Percentiles rank a stretch among this genome's conserved stretches.
Conservation (phyloP, 805 yeast genomes). For the Spencermartinsiella europaea region DNA sequence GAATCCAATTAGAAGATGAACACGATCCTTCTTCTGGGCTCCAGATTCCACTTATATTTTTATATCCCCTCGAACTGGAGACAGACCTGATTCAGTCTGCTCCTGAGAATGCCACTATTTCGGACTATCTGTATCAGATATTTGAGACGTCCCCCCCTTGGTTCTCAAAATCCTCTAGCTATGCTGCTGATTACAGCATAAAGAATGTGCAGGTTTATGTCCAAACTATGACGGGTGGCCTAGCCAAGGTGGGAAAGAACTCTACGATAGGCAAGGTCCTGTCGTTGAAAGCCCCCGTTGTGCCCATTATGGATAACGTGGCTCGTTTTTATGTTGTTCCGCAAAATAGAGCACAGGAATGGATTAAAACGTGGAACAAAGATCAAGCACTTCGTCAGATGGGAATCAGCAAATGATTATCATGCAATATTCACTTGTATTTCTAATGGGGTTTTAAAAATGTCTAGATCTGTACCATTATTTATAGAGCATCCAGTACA, state of each 20-base stretch:
- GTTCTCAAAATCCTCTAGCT: slow-evolving; percentile 52
- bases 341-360: slow-evolving; percentile 53
- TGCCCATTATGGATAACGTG: slow-evolving; percentile 73
- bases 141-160: slow-evolving; percentile 64
- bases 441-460: too few relatives aligned
- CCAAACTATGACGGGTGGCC: slow-evolving; percentile 80
- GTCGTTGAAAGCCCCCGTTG: slow-evolving; percentile 53
- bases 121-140: slow-evolving; percentile 55
- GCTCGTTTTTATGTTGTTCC: slow-evolving; percentile 77
- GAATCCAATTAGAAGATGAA: slow-evolving; percentile 25
- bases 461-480: too few relatives aligned
- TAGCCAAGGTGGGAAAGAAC: slow-evolving; percentile 79
- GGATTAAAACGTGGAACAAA: slow-evolving; percentile 46
- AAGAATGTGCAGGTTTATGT: slow-evolving; percentile 65
- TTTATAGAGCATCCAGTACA: too few relatives aligned
- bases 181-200: slow-evolving; percentile 47
- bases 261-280: slow-evolving; percentile 60
- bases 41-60: slow-evolving; percentile 70
- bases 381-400: slow-evolving; percentile 17
- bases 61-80: slow-evolving; percentile 80
- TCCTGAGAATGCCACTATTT: slow-evolving; percentile 65
- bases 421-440: too few relatives aligned
- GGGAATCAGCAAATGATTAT: too few relatives aligned
- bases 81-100: slow-evolving; percentile 75
- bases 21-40: slow-evolving; percentile 57